phyloP scores from a whole-genome alignment of 2,329 filamentous ascomycete species.

The Aspergillus hortae region DNA sequence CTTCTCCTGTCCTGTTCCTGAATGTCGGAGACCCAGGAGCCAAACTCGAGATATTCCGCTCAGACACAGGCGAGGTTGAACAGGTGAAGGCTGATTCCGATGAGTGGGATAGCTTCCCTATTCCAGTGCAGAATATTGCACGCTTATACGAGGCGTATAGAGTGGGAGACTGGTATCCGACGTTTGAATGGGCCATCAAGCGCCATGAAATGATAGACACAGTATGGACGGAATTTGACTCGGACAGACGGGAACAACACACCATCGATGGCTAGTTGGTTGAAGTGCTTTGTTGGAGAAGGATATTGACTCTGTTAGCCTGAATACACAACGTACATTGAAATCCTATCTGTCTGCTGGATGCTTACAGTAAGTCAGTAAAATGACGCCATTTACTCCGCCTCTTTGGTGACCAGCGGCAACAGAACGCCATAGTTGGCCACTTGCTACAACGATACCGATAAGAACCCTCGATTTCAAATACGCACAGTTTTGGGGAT shows the following conservation, averaged over 20 bases:
- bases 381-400: not conserved
- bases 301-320: not conserved
- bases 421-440: not conserved
- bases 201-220: slow-evolving; percentile 49
- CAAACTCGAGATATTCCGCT: slow-evolving; percentile 51
- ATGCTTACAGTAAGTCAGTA: not conserved
- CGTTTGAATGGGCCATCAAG: slow-evolving; percentile 44
- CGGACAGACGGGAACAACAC: not conserved
- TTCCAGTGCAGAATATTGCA: slow-evolving; percentile 49
- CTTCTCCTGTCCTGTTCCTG: slow-evolving; percentile 28
- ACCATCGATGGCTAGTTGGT: not conserved
- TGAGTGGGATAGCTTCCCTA: slow-evolving; percentile 47
- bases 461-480: not conserved
- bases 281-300: not conserved
- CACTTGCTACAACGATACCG: not conserved
- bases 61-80: slow-evolving; percentile 42
- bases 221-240: slow-evolving; percentile 13
- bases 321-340: not conserved
- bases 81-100: slow-evolving; percentile 40
- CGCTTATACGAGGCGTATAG: slow-evolving; percentile 57
- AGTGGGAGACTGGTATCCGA: slow-evolving; percentile 35
- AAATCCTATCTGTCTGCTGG: too few relatives aligned
- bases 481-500: not conserved
- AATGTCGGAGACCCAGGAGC: slow-evolving; percentile 39
- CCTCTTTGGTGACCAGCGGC: not conserved